These are phyloP conservation scores for baker's yeast (Saccharomyces cerevisiae) DNA, from an alignment of 805 yeast genomes.

Conservation along the genomic window DNA sequence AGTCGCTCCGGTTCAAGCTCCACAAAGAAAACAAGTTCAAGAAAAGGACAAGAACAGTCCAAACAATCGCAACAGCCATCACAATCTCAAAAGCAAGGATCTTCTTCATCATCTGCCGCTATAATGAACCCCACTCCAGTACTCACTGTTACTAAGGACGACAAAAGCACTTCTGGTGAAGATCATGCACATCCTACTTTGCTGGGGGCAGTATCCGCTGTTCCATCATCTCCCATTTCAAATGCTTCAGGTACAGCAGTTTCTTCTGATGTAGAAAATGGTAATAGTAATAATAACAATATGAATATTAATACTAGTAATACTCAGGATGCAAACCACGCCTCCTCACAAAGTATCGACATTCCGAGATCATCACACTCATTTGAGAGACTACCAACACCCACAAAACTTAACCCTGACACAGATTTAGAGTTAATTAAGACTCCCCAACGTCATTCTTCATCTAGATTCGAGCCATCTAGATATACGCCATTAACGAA, in stretches of 20 bases:
- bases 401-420: slow-evolving; percentile 47
- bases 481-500: slow-evolving; percentile 56
- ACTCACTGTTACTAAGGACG: slow-evolving; percentile 12
- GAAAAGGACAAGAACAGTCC: neutral
- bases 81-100: neutral
- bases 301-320: slow-evolving; percentile 1
- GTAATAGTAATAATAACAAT: slow-evolving; percentile 8
- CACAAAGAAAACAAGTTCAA: slow-evolving; percentile 1
- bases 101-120: neutral
- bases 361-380: slow-evolving; percentile 40
- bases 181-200: slow-evolving; percentile 20
- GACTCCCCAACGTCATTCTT: slow-evolving; percentile 84
- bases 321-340: slow-evolving; percentile 12
- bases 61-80: neutral
- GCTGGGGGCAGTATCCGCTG: slow-evolving; percentile 22
- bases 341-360: slow-evolving; percentile 25
- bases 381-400: slow-evolving; percentile 50
- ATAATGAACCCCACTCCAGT: slow-evolving; percentile 6
- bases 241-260: neutral
- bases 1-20: neutral
- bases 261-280: neutral
- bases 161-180: slow-evolving; percentile 1
- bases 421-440: slow-evolving; percentile 73
- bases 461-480: slow-evolving; percentile 83
- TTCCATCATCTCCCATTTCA: slow-evolving; percentile 3